phyloP scores from a whole-genome alignment of 106 monocot genomes.

The Narthecium ossifragum region DNA sequence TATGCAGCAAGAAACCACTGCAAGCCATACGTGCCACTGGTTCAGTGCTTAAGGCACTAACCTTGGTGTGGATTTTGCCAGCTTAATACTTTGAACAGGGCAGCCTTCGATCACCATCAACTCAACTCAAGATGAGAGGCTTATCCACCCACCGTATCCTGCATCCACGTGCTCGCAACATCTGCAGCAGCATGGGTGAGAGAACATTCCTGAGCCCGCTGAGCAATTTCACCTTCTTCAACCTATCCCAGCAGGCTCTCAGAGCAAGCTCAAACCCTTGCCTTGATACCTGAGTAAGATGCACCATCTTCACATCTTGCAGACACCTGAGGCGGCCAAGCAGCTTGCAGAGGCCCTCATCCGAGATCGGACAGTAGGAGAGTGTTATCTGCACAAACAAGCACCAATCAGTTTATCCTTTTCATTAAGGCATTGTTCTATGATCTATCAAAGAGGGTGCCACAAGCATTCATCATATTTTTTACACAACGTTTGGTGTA shows the following conservation, averaged over 20 bases:
- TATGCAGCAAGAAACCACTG: background rate
- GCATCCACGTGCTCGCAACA: conserved; percentile 60
- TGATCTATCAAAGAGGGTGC: background rate
- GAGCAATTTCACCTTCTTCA: conserved; percentile 85
- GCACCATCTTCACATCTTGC: conserved; percentile 73
- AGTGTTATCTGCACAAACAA: conserved; percentile 49
- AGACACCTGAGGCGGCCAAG: conserved; percentile 55
- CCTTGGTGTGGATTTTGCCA: background rate
- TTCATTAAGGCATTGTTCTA: background rate
- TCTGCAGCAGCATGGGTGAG: conserved; percentile 42
- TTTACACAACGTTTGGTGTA: no score
- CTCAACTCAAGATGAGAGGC: conserved; percentile 16
- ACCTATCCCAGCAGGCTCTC: conserved; percentile 33
- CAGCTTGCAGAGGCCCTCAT: conserved; percentile 42
- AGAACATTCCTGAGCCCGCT: conserved; percentile 30
- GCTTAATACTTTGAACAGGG: background rate
- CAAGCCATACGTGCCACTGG: background rate
- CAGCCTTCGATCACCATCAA: background rate
- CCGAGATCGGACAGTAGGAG: conserved; percentile 57
- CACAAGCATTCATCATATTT: no score
- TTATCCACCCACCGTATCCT: conserved; percentile 70
- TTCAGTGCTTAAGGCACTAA: background rate
- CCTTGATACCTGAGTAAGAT: conserved; percentile 44
- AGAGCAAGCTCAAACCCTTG: conserved; percentile 60
- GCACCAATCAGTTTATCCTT: background rate